Evolutionary conservation across 2,329 filamentous ascomycete genomes (phyloP).

Genomic region (Mycogone perniciosa): DNA sequence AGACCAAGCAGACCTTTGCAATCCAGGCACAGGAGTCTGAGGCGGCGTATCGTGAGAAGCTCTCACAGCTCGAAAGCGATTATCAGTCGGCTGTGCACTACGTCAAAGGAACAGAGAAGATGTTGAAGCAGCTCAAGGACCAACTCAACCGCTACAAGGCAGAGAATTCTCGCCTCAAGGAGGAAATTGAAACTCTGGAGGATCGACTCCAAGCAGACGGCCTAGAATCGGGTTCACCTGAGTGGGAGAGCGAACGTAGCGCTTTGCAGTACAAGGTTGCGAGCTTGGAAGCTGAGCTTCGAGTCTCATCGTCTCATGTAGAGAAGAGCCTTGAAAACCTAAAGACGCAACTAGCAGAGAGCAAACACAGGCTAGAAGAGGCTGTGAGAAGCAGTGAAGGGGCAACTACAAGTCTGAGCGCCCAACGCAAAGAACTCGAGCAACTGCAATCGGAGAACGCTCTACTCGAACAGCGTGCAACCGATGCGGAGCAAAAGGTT

Average conservation of each 20-base stretch:
- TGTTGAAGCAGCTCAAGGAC: slow-evolving; percentile 97
- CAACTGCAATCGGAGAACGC: slow-evolving; percentile 77
- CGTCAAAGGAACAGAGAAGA: slow-evolving; percentile 97
- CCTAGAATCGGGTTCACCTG: slow-evolving; percentile 38
- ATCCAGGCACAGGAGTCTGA: slow-evolving; percentile 82
- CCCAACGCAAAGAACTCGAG: slow-evolving; percentile 63
- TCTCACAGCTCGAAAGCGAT: slow-evolving; percentile 90
- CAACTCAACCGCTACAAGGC: slow-evolving; percentile 89
- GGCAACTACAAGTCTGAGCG: slow-evolving; percentile 49
- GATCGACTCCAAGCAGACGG: slow-evolving; percentile 39
- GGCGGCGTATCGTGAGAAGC: slow-evolving; percentile 81
- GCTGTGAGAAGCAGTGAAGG: slow-evolving; percentile 52
- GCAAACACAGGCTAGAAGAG: slow-evolving; percentile 62
- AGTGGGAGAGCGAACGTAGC: slow-evolving; percentile 71
- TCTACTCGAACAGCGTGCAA: slow-evolving; percentile 73
- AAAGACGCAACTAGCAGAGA: slow-evolving; percentile 60
- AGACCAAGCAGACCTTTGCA: slow-evolving; percentile 72
- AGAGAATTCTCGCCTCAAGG: slow-evolving; percentile 75
- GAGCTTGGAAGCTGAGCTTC: slow-evolving; percentile 62
- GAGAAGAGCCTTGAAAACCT: slow-evolving; percentile 65
- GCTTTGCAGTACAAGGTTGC: slow-evolving; percentile 63
- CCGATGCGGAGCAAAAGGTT: slow-evolving; percentile 89
- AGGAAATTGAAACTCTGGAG: slow-evolving; percentile 66
- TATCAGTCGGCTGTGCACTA: slow-evolving; percentile 98
- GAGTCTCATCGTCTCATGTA: slow-evolving; percentile 57